phyloP scores from a whole-genome alignment of 1,284 basidiomycete genomes.

The Trichosporon asahii region DNA sequence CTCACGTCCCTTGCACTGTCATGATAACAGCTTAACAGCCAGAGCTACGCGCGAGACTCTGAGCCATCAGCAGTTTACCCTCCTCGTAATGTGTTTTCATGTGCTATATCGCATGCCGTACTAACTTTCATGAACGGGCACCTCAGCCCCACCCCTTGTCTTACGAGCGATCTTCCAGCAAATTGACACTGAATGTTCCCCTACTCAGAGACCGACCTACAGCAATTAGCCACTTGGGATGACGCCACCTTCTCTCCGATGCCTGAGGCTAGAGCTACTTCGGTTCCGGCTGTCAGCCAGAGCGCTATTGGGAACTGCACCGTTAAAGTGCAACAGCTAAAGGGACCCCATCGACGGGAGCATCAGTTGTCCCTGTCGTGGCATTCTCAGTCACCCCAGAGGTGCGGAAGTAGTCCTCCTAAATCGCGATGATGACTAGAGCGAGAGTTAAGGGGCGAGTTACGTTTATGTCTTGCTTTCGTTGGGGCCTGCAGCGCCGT shows the following conservation, averaged over 20 bases:
- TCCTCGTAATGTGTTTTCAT: too few relatives aligned
- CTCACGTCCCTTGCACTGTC: too few relatives aligned
- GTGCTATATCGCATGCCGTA: background rate
- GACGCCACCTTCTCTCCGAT: background rate
- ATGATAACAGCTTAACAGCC: too few relatives aligned
- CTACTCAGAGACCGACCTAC: background rate
- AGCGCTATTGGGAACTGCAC: too few relatives aligned
- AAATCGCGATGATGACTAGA: background rate
- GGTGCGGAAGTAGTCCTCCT: background rate
- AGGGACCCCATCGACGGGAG: background rate
- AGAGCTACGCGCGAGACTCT: too few relatives aligned
- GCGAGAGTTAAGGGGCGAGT: background rate
- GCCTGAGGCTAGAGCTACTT: background rate
- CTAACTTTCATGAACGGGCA: background rate
- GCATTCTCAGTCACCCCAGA: background rate
- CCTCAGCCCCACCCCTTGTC: background rate
- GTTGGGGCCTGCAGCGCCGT: background rate
- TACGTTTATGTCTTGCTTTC: background rate
- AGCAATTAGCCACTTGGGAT: background rate
- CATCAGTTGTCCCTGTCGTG: background rate
- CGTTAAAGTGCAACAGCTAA: background rate
- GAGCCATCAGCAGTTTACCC: too few relatives aligned
- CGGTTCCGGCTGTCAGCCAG: background rate
- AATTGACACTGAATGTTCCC: background rate
- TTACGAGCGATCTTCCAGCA: background rate